A percentile compares a stretch with the other conserved stretches of the same genome.
Evolutionary conservation across 1,284 basidiomycete genomes (phyloP).

Genomic region (Macrocystidia cucumis): DNA sequence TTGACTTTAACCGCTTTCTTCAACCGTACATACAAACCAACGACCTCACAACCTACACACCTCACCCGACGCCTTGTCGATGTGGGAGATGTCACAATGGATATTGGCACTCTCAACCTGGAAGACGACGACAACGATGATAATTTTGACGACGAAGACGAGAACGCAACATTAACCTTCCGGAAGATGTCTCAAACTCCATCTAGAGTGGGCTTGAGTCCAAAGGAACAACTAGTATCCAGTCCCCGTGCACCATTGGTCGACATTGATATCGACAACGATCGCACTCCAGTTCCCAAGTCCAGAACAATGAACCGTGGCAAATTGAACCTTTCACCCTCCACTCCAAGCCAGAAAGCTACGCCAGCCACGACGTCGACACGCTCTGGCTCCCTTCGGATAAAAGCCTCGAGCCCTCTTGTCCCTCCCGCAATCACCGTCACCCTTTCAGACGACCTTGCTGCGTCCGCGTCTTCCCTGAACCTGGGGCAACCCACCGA

Average conservation of each 20-base stretch:
- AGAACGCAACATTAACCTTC: conserved; percentile 14
- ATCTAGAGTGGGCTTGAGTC: conserved; percentile 5
- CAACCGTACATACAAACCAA: conserved; percentile 28
- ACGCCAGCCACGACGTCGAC: conserved; percentile 1
- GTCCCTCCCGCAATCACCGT: conserved; percentile 11
- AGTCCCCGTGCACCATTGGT: conserved; percentile 25
- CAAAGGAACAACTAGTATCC: conserved; percentile 2
- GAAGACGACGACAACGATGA: conserved; percentile 22
- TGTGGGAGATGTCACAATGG: conserved; percentile 42
- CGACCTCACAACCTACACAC: conserved; percentile 22
- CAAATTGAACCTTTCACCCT: conserved; percentile 11
- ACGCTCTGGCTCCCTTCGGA: conserved; percentile 7
- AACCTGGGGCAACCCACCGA: conserved; percentile 15
- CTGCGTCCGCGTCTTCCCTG: conserved; percentile 15
- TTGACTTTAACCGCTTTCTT: conserved; percentile 45
- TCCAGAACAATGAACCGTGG: conserved; percentile 20
- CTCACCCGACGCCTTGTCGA: conserved; percentile 49
- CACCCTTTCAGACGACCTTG: conserved; percentile 11
- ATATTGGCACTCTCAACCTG: conserved; percentile 23
- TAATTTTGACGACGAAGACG: conserved; percentile 23
- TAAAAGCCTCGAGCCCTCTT: conserved; percentile 8
- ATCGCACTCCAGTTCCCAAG: conserved; percentile 21
- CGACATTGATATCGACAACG: conserved; percentile 23
- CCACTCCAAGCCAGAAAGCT: conserved; percentile 10
- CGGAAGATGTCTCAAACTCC: conserved; percentile 9